A percentile compares a stretch with the other conserved stretches of the same genome.
Conservation (phyloP, 768 basidiomycete species). For the Sporobolomyces phaffii region DNA sequence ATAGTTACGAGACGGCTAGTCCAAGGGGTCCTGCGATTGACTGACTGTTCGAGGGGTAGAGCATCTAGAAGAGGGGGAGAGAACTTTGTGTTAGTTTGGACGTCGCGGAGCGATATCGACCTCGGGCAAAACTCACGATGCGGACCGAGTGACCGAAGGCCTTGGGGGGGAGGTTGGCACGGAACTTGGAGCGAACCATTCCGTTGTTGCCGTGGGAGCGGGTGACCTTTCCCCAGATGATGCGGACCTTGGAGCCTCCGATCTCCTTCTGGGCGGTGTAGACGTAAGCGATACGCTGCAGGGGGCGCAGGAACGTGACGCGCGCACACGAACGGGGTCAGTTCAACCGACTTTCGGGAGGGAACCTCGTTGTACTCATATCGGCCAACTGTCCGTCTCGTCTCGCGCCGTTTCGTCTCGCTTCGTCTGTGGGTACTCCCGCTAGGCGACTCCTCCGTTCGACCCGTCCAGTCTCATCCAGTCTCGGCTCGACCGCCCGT, state of each 20-base stretch:
- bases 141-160: constrained; percentile 88
- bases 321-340: constrained; percentile 17
- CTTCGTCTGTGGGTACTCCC: too few relatives aligned
- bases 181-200: constrained; percentile 71
- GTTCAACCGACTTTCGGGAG: neutral
- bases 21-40: too few relatives aligned
- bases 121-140: constrained; percentile 56
- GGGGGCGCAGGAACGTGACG: constrained; percentile 12
- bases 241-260: constrained; percentile 88
- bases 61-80: constrained; percentile 58
- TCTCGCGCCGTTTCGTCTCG: too few relatives aligned
- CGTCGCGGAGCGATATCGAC: neutral
- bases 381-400: too few relatives aligned
- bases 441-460: too few relatives aligned
- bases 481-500: too few relatives aligned
- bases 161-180: constrained; percentile 86
- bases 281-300: constrained; percentile 88
- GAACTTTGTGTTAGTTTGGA: neutral
- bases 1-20: too few relatives aligned
- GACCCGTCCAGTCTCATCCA: too few relatives aligned
- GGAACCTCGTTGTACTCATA: neutral
- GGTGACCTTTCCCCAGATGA: constrained; percentile 74
- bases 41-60: constrained; percentile 70
- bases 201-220: constrained; percentile 62
- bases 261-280: constrained; percentile 95